Percentiles rank a stretch among this genome's conserved stretches.
Evolutionary conservation across 768 basidiomycete species (phyloP).

Genomic region (Nidularia pulvinata): DNA sequence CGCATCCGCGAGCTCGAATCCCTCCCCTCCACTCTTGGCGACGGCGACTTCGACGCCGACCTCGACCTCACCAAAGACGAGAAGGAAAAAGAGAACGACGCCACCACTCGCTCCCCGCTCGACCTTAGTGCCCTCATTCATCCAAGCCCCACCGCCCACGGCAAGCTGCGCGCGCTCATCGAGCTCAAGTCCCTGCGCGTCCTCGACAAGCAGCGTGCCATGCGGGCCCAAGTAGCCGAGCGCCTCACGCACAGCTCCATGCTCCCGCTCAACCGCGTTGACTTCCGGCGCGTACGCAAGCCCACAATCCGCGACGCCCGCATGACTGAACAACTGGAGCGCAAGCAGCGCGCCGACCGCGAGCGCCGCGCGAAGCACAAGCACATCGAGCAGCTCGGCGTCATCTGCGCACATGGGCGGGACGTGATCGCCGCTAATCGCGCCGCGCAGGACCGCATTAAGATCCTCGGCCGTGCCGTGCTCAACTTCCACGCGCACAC

Average conservation of each 20-base stretch:
- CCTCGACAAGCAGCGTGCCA: slow-evolving; percentile 87
- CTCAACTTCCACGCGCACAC: slow-evolving; percentile 84
- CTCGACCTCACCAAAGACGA: slow-evolving; percentile 32
- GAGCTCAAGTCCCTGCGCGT: slow-evolving; percentile 91
- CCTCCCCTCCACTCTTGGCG: slow-evolving; percentile 78
- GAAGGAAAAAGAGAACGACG: slow-evolving; percentile 42
- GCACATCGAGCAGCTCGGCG: slow-evolving; percentile 89
- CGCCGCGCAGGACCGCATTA: slow-evolving; percentile 61
- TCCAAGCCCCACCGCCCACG: slow-evolving; percentile 66
- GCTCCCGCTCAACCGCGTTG: slow-evolving; percentile 87
- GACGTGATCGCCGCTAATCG: slow-evolving; percentile 71
- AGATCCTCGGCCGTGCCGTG: slow-evolving; percentile 79
- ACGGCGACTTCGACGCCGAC: slow-evolving; percentile 61
- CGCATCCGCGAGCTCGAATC: slow-evolving; percentile 85
- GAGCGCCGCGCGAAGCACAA: slow-evolving; percentile 96
- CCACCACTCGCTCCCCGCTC: slow-evolving; percentile 12
- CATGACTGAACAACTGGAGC: slow-evolving; percentile 85
- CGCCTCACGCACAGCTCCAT: slow-evolving; percentile 86
- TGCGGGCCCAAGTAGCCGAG: slow-evolving; percentile 86
- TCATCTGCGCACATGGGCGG: slow-evolving; percentile 84
- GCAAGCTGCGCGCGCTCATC: slow-evolving; percentile 87
- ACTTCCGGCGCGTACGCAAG: slow-evolving; percentile 88
- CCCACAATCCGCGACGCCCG: slow-evolving; percentile 88
- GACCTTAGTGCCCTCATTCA: slow-evolving; percentile 40
- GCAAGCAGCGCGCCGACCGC: slow-evolving; percentile 89